phyloP scores from a whole-genome alignment of 306 rosid species.

The Vachellia collinsii region DNA sequence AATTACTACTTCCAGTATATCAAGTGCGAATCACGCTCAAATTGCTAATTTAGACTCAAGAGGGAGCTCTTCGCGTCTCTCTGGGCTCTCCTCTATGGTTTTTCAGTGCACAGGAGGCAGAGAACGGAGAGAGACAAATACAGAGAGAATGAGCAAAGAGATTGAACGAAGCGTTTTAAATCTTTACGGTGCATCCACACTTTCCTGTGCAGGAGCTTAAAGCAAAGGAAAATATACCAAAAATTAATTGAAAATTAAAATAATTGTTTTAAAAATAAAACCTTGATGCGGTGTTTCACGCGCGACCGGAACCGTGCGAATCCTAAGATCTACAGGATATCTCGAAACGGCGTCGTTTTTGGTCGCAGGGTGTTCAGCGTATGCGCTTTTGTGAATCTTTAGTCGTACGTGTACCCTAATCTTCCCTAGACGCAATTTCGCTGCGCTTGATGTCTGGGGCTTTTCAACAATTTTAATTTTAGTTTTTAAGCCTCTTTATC shows the following conservation, averaged over 20 bases:
- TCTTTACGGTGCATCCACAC: slow-evolving; percentile 36
- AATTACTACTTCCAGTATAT: neutral
- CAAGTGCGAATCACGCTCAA: slow-evolving; percentile 51
- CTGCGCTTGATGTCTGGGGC: neutral
- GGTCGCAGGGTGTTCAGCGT: neutral
- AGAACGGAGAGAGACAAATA: slow-evolving; percentile 22
- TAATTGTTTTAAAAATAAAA: neutral
- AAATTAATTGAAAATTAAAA: neutral
- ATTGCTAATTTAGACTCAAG: slow-evolving; percentile 51
- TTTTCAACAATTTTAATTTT: neutral
- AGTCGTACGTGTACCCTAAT: neutral
- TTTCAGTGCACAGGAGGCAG: slow-evolving; percentile 42
- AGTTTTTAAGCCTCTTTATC: neutral
- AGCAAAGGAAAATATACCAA: neutral
- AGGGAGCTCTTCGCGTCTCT: slow-evolving; percentile 48
- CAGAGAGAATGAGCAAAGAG: slow-evolving; percentile 17
- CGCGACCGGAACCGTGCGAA: slow-evolving; percentile 12
- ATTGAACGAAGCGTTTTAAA: slow-evolving; percentile 62
- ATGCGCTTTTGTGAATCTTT: neutral
- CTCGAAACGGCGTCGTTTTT: neutral
- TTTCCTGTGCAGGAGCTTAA: slow-evolving; percentile 21
- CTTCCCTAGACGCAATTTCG: neutral
- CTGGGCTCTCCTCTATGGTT: slow-evolving; percentile 40
- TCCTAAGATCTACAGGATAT: too few species aligned
- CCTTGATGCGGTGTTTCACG: slow-evolving; percentile 11